Percentiles rank a stretch among this genome's conserved stretches.
phyloP scores from a whole-genome alignment of 768 basidiomycete genomes.

The Kwoniella bestiolae region DNA sequence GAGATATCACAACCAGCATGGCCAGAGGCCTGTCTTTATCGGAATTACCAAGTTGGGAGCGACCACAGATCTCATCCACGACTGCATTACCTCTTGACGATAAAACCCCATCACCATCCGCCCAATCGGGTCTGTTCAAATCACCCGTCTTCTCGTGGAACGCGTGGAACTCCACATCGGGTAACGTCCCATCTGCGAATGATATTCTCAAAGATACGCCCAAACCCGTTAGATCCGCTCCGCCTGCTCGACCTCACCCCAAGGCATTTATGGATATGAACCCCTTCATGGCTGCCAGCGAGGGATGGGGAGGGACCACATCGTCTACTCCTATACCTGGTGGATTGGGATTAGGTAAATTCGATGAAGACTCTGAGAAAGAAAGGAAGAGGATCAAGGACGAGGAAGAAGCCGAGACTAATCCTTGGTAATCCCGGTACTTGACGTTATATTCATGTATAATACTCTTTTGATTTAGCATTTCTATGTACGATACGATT shows the following conservation, averaged over 20 bases:
- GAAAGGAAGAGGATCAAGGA: constrained; percentile 34
- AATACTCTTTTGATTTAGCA: neutral
- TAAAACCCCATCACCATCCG: constrained; percentile 9
- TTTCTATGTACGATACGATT: too few relatives aligned
- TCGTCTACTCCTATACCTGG: neutral
- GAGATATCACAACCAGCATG: constrained; percentile 30
- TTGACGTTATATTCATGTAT: neutral
- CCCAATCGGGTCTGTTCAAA: constrained; percentile 9
- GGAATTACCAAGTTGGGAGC: constrained; percentile 34
- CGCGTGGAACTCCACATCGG: constrained; percentile 14
- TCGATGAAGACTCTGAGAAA: constrained; percentile 1
- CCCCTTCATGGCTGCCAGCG: constrained; percentile 34
- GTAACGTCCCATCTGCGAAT: constrained; percentile 4
- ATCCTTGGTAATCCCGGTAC: constrained; percentile 50
- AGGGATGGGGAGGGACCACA: constrained; percentile 10
- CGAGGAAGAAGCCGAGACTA: constrained; percentile 45
- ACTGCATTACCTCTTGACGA: neutral
- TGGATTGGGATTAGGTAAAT: constrained; percentile 5
- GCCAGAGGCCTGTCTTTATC: constrained; percentile 9
- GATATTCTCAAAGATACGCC: constrained; percentile 11
- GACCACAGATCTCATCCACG: constrained; percentile 3
- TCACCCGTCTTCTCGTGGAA: constrained; percentile 21
- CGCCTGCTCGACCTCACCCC: constrained; percentile 52
- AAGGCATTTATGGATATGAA: constrained; percentile 42
- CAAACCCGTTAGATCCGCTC: constrained; percentile 40